A percentile compares a stretch with the other conserved stretches of the same genome.
phyloP scores from a whole-genome alignment of 148 eudicot genomes.

The Amaranthus cruentus region DNA sequence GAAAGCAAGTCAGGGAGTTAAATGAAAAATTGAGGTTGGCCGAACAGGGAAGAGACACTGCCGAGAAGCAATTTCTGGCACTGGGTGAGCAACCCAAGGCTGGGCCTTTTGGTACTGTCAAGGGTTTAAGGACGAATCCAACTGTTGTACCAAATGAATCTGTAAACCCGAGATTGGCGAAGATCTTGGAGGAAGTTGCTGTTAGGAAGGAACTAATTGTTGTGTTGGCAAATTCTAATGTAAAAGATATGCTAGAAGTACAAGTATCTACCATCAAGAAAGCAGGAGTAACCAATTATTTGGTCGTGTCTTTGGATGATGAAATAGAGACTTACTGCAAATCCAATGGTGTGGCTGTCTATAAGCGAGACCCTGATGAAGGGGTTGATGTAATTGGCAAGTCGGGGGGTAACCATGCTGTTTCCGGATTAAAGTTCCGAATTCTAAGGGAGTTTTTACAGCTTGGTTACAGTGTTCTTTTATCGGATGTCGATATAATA shows the following conservation, averaged over 20 bases:
- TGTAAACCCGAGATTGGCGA: slow-evolving; percentile 72
- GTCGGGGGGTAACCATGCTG: slow-evolving; percentile 71
- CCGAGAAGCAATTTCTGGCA: slow-evolving; percentile 51
- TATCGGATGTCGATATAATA: slow-evolving; percentile 88
- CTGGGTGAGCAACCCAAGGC: slow-evolving; percentile 63
- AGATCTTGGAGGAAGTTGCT: slow-evolving; percentile 54
- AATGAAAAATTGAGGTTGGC: slow-evolving; percentile 51
- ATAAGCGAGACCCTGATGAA: slow-evolving; percentile 77
- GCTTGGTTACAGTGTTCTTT: slow-evolving; percentile 82
- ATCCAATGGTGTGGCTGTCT: slow-evolving; percentile 55
- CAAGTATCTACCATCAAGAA: slow-evolving; percentile 61
- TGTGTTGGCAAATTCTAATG: slow-evolving; percentile 77
- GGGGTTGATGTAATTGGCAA: slow-evolving; percentile 61
- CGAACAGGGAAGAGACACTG: slow-evolving; percentile 57
- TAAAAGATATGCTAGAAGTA: slow-evolving; percentile 65
- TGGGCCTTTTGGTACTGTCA: slow-evolving; percentile 87
- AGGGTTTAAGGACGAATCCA: slow-evolving; percentile 80
- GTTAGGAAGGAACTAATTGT: slow-evolving; percentile 71
- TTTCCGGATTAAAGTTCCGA: slow-evolving; percentile 77
- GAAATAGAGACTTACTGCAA: slow-evolving; percentile 53
- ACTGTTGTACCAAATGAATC: slow-evolving; percentile 72
- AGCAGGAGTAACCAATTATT: slow-evolving; percentile 60
- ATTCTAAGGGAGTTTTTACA: slow-evolving; percentile 88
- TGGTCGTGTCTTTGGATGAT: slow-evolving; percentile 84
- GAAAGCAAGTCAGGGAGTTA: slow-evolving; percentile 64